These are phyloP conservation scores for Asterochloris erici DNA, from an alignment of 139 green algal species.

Conservation along the genomic window DNA sequence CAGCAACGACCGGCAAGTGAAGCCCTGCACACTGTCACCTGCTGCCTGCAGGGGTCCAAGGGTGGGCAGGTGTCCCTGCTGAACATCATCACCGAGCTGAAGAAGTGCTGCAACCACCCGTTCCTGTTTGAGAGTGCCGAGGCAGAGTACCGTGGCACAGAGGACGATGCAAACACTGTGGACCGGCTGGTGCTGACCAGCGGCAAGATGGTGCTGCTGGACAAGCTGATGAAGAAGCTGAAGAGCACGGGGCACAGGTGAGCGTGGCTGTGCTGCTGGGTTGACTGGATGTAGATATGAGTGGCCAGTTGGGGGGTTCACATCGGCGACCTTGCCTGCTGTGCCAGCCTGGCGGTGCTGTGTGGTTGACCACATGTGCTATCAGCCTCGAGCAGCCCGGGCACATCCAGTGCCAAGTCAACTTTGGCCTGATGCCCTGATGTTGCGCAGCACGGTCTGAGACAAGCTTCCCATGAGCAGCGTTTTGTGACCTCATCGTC, in stretches of 20 bases:
- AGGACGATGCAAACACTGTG: slow-evolving; percentile 43
- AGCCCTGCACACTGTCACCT: not conserved
- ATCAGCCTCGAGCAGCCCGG: no score
- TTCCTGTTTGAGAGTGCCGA: slow-evolving; percentile 66
- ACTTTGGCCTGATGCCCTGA: no score
- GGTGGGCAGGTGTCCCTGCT: slow-evolving; percentile 15
- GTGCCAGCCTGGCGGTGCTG: no score
- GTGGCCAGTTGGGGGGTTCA: not conserved
- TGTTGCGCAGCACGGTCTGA: no score
- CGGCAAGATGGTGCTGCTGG: slow-evolving; percentile 91
- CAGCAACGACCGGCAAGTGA: no score
- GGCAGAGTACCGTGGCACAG: slow-evolving; percentile 56
- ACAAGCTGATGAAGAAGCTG: slow-evolving; percentile 88
- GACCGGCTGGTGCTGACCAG: slow-evolving; percentile 68
- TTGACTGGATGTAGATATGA: not conserved
- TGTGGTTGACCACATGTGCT: no score
- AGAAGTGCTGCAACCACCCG: slow-evolving; percentile 95
- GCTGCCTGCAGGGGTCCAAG: slow-evolving; percentile 24
- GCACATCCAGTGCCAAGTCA: no score
- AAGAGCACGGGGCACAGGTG: slow-evolving; percentile 75
- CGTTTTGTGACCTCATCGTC: no score
- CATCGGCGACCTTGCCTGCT: no score
- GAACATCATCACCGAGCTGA: slow-evolving; percentile 79
- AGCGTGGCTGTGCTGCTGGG: not conserved
- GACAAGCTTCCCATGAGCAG: no score